phyloP scores from a whole-genome alignment of 768 basidiomycete species.

The Tylopilus vinaceipallidus region DNA sequence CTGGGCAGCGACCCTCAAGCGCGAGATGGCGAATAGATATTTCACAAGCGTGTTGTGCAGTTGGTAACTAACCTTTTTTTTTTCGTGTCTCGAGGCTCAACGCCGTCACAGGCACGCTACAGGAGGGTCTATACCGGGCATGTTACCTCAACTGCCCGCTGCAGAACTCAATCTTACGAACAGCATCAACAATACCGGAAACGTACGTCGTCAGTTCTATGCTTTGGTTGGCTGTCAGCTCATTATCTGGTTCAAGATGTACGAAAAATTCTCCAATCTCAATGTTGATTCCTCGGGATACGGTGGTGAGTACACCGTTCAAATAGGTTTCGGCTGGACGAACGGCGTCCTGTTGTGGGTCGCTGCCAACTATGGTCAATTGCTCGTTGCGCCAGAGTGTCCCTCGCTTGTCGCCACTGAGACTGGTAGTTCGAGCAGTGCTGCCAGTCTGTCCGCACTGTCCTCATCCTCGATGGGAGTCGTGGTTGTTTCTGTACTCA shows the following conservation, averaged over 20 bases:
- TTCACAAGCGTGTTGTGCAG: constrained; percentile 81
- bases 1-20: constrained; percentile 59
- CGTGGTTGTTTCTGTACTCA: not conserved
- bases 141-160: constrained; percentile 69
- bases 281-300: constrained; percentile 77
- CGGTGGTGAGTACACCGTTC: constrained; percentile 88
- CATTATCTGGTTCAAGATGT: constrained; percentile 54
- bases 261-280: constrained; percentile 79
- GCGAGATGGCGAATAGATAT: constrained; percentile 85
- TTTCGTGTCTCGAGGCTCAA: not conserved
- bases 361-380: constrained; percentile 60
- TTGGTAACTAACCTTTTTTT: constrained; percentile 49
- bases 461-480: not conserved
- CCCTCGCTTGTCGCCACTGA: constrained; percentile 40
- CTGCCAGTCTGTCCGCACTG: too few relatives aligned
- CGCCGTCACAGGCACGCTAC: constrained; percentile 65
- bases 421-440: not conserved
- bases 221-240: not conserved
- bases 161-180: constrained; percentile 66
- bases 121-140: constrained; percentile 74
- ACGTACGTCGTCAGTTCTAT: constrained; percentile 46
- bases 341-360: constrained; percentile 81
- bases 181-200: constrained; percentile 67
- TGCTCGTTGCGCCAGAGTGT: constrained; percentile 62
- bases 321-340: constrained; percentile 88